phyloP scores from a whole-genome alignment of 2,329 filamentous ascomycete genomes.

The Diaporthe citri region DNA sequence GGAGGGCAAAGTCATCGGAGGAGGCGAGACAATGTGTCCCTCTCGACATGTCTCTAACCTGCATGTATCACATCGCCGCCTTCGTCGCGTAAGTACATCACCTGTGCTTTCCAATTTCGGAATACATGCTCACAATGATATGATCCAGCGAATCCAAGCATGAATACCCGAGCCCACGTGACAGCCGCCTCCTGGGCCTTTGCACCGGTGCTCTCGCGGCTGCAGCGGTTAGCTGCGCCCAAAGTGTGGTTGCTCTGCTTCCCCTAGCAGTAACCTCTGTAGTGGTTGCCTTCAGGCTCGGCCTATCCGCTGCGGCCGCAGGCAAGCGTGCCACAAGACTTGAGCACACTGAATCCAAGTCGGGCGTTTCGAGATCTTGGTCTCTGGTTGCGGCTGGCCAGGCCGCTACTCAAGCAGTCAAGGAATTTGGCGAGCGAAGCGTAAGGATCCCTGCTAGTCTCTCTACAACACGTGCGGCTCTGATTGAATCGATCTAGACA shows the following conservation, averaged over 20 bases:
- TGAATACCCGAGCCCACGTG: neutral
- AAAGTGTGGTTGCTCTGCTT: constrained; percentile 71
- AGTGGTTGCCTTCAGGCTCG: constrained; percentile 75
- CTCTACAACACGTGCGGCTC: neutral
- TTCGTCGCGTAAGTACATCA: constrained; percentile 10
- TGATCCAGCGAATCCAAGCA: constrained; percentile 5
- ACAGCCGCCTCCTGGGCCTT: constrained; percentile 62
- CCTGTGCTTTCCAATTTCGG: too few species aligned
- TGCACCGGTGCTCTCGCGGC: constrained; percentile 78
- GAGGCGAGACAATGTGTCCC: constrained; percentile 40
- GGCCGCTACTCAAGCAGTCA: constrained; percentile 63
- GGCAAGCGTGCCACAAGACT: constrained; percentile 55
- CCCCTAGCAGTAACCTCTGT: constrained; percentile 73
- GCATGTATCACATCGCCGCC: constrained; percentile 22
- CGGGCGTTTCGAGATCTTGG: constrained; percentile 56
- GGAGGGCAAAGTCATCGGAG: constrained; percentile 36
- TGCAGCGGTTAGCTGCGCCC: constrained; percentile 72
- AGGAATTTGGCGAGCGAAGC: constrained; percentile 67
- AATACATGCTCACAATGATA: neutral
- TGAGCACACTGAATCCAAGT: constrained; percentile 59
- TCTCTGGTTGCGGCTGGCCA: constrained; percentile 72
- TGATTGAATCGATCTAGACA: constrained; percentile 48
- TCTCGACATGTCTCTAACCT: constrained; percentile 44
- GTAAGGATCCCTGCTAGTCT: constrained; percentile 50
- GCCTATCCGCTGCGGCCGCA: constrained; percentile 66